Conservation (phyloP, 1,284 basidiomycete genomes). For the Puccinia polysora region DNA sequence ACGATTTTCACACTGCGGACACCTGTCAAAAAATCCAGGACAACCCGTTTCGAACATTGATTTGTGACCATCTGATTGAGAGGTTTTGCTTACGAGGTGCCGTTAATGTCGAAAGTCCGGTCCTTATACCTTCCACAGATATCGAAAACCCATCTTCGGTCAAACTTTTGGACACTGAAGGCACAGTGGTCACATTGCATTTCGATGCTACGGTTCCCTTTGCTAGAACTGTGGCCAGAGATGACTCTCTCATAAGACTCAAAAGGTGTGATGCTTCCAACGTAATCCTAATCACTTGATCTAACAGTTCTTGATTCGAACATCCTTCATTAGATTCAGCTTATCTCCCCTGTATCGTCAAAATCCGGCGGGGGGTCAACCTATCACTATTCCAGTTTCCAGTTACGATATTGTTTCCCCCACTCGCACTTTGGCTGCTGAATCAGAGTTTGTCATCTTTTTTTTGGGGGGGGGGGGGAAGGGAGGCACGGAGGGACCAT, state of each 20-base stretch:
- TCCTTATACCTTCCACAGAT: slow-evolving; percentile 51
- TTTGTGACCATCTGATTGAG: slow-evolving; percentile 50
- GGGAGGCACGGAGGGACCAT: no score
- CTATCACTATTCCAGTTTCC: slow-evolving; percentile 51
- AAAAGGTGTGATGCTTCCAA: slow-evolving; percentile 23
- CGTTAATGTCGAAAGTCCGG: slow-evolving; percentile 51
- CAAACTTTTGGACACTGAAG: slow-evolving; percentile 52
- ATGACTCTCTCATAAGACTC: slow-evolving; percentile 44
- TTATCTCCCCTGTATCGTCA: slow-evolving; percentile 53
- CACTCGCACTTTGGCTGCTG: slow-evolving; percentile 50
- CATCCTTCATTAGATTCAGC: slow-evolving; percentile 52
- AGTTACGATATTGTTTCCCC: slow-evolving; percentile 54
- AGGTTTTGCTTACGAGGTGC: slow-evolving; percentile 52
- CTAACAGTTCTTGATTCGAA: no score
- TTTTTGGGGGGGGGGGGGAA: no score
- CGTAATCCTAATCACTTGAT: background rate
- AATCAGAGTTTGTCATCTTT: slow-evolving; percentile 48
- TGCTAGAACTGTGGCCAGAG: slow-evolving; percentile 51
- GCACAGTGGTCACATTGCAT: slow-evolving; percentile 52
- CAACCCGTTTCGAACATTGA: slow-evolving; percentile 51
- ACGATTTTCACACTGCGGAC: slow-evolving; percentile 52
- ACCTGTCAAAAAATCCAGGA: slow-evolving; percentile 47
- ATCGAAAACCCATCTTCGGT: slow-evolving; percentile 48
- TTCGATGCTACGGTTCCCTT: slow-evolving; percentile 50
- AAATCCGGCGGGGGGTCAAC: slow-evolving; percentile 54